Conservation (phyloP, 305 asterid genomes). For the Fraxinus nigra region DNA sequence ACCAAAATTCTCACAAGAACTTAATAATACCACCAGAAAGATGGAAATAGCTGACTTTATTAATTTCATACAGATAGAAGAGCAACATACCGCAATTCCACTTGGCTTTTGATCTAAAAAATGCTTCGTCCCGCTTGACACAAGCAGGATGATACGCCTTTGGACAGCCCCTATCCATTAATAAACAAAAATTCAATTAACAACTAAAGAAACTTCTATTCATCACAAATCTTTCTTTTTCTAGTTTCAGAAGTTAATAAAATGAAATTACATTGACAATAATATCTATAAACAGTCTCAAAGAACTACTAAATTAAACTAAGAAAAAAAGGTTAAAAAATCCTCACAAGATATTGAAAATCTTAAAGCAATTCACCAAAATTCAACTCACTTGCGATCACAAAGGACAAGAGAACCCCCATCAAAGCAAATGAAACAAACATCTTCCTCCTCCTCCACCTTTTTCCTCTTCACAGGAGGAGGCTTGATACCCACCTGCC, state of each 20-base stretch:
- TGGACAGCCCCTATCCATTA: slow-evolving; percentile 66
- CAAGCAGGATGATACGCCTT: slow-evolving; percentile 83
- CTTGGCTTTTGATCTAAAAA: slow-evolving; percentile 57
- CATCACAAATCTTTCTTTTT: not conserved
- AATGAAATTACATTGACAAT: not conserved
- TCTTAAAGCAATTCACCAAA: not conserved
- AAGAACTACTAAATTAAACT: slow-evolving; percentile 8
- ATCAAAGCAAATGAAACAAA: slow-evolving; percentile 80
- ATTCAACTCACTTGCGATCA: slow-evolving; percentile 66
- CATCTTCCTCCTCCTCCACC: slow-evolving; percentile 48
- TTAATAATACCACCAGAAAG: not conserved
- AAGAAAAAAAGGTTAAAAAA: not conserved
- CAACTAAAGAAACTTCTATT: slow-evolving; percentile 4
- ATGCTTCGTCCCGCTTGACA: slow-evolving; percentile 69
- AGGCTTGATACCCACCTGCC: slow-evolving; percentile 33
- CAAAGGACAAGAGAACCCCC: slow-evolving; percentile 77
- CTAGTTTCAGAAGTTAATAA: slow-evolving; percentile 10
- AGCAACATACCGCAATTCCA: slow-evolving; percentile 70
- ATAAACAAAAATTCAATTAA: slow-evolving; percentile 21
- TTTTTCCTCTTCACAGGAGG: slow-evolving; percentile 37
- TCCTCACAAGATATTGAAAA: not conserved
- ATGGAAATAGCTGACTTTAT: not conserved
- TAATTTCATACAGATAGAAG: slow-evolving; percentile 6
- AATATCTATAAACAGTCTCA: not conserved
- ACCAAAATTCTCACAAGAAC: not conserved